Evolutionary conservation across 2,329 filamentous ascomycete species (phyloP).

Genomic region (Colletotrichum horii): DNA sequence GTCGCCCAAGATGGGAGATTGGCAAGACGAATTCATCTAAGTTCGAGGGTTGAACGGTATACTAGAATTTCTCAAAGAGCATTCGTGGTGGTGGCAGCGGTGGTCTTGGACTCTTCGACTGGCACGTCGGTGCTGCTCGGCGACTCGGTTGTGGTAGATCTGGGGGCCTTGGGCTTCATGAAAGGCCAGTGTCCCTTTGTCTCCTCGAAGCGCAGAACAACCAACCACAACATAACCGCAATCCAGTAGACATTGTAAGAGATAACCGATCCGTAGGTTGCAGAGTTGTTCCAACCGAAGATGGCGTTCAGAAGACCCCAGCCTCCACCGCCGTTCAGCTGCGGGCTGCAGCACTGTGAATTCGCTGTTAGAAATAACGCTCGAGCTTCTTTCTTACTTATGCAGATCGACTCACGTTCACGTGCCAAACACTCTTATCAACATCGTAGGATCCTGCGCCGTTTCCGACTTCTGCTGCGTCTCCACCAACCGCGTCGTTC

Average conservation of each 20-base stretch:
- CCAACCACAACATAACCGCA: slow-evolving; percentile 69
- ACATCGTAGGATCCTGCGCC: slow-evolving; percentile 84
- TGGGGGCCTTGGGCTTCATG: slow-evolving; percentile 36
- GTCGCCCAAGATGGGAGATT: neutral
- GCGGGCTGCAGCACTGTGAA: slow-evolving; percentile 75
- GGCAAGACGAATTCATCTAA: rapidly evolving
- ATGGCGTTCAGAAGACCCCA: slow-evolving; percentile 91
- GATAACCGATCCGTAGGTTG: slow-evolving; percentile 85
- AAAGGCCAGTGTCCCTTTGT: slow-evolving; percentile 54
- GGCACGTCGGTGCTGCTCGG: neutral
- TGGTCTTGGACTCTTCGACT: neutral
- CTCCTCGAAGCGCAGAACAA: slow-evolving; percentile 72
- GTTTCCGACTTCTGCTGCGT: slow-evolving; percentile 51
- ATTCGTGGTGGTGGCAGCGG: neutral
- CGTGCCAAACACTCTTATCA: slow-evolving; percentile 78
- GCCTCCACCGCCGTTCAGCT: slow-evolving; percentile 73
- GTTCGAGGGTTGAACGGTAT: neutral
- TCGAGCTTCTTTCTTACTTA: neutral
- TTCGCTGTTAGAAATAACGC: neutral
- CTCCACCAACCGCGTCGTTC: slow-evolving; percentile 67
- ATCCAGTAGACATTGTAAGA: slow-evolving; percentile 94
- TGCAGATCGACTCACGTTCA: slow-evolving; percentile 67
- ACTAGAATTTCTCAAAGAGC: neutral
- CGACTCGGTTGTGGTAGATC: neutral
- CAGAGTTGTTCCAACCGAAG: slow-evolving; percentile 87